Conservation (phyloP, 2,329 filamentous ascomycete genomes). For the Pseudogymnoascus sp. region DNA sequence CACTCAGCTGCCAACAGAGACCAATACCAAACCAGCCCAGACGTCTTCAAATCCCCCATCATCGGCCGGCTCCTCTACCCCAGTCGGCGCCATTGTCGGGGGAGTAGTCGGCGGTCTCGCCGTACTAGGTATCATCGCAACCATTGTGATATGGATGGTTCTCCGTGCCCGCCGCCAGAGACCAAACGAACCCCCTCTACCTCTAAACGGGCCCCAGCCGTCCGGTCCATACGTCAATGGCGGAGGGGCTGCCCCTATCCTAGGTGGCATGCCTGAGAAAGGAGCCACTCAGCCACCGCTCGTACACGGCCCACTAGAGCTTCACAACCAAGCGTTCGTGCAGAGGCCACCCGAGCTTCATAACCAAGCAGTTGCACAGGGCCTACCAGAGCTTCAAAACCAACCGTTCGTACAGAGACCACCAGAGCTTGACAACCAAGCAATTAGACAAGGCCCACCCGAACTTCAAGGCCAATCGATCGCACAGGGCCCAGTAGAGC, state of each 20-base stretch:
- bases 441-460: too few relatives aligned
- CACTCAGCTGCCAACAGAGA: not conserved
- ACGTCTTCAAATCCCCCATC: not conserved
- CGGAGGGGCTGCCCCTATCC: not conserved
- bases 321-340: not conserved
- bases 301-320: not conserved
- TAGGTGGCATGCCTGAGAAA: not conserved
- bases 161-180: not conserved
- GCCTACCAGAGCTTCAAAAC: not conserved
- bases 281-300: not conserved
- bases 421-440: too few relatives aligned
- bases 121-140: not conserved
- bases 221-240: not conserved
- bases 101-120: not conserved
- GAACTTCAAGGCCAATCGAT: too few relatives aligned
- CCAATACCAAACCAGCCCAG: not conserved
- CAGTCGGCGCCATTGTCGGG: not conserved
- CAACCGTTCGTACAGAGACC: not conserved
- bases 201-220: not conserved
- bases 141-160: not conserved
- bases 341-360: not conserved
- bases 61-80: not conserved
- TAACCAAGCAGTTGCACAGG: not conserved
- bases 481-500: too few relatives aligned
- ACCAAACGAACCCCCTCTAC: not conserved